Evolutionary conservation across 805 yeast genomes (phyloP).

Genomic region (Torulaspora quercuum): DNA sequence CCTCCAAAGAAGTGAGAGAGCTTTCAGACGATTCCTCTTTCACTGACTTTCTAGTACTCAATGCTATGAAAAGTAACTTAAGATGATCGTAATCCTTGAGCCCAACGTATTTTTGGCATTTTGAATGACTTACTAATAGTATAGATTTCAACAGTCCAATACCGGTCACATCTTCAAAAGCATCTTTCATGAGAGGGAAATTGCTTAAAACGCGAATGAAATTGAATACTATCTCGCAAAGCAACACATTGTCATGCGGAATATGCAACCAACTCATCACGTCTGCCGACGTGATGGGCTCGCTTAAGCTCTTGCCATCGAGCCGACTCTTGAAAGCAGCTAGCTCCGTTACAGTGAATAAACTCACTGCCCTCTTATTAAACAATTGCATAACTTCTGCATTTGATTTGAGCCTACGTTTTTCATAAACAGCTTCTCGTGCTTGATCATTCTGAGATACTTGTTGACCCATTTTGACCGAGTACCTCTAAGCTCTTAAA

Average conservation of each 20-base stretch:
- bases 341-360: conserved; percentile 26
- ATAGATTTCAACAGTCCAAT: conserved; percentile 45
- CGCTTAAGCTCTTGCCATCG: conserved; percentile 24
- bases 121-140: conserved; percentile 43
- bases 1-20: conserved; percentile 15
- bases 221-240: conserved; percentile 39
- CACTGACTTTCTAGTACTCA: conserved; percentile 32
- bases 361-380: conserved; percentile 18
- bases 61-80: conserved; percentile 48
- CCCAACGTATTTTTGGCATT: conserved; percentile 39
- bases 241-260: conserved; percentile 34
- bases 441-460: conserved; percentile 13
- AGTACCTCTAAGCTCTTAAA: no score
- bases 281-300: conserved; percentile 28
- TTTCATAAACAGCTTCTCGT: conserved; percentile 1
- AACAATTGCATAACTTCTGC: conserved; percentile 18
- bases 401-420: conserved; percentile 7
- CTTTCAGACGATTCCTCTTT: conserved; percentile 20
- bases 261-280: conserved; percentile 37
- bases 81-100: conserved; percentile 39
- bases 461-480: conserved; percentile 28
- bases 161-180: conserved; percentile 35
- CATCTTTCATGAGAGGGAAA: conserved; percentile 48
- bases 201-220: conserved; percentile 44
- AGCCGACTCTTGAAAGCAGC: conserved; percentile 25